Evolutionary conservation across 129 eudicot genomes (phyloP).

Genomic region (Centaurea solstitialis): DNA sequence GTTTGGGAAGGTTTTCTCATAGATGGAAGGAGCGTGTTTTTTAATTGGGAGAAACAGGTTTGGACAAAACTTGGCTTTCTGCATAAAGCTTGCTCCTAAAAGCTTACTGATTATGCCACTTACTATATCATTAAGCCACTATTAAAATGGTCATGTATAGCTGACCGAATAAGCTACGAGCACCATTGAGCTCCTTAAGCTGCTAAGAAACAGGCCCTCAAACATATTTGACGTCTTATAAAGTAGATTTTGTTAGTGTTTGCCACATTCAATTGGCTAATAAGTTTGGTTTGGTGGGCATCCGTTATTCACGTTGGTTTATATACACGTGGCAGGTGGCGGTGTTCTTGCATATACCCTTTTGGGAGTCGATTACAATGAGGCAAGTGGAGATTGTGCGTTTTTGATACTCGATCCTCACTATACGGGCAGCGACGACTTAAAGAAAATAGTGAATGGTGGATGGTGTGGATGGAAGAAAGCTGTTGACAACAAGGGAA

Average conservation of each 20-base stretch:
- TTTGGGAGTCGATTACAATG: slow-evolving; percentile 90
- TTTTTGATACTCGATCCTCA: slow-evolving; percentile 97
- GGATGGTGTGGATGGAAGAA: slow-evolving; percentile 99
- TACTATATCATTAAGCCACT: no score
- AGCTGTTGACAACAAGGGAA: slow-evolving; percentile 89
- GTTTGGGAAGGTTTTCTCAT: no score
- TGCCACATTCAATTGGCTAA: background rate
- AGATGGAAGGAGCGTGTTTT: no score
- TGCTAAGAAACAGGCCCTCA: background rate
- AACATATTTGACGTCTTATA: background rate
- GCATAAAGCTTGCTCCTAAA: no score
- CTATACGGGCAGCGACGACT: slow-evolving; percentile 84
- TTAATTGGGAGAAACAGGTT: no score
- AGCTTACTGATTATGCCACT: no score
- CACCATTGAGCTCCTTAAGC: no score
- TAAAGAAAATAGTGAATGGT: slow-evolving; percentile 82
- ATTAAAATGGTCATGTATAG: no score
- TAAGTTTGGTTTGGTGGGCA: background rate
- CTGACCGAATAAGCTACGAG: no score
- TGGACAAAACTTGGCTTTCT: no score
- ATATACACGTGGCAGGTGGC: slow-evolving; percentile 63
- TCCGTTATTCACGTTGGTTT: background rate
- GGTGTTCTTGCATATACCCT: slow-evolving; percentile 98
- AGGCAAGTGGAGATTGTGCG: slow-evolving; percentile 88
- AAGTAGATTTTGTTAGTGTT: background rate